Percentiles rank a stretch among this genome's conserved stretches.
These are phyloP conservation scores for Lactarius vividus DNA, from an alignment of 768 basidiomycete genomes.

Conservation along the genomic window DNA sequence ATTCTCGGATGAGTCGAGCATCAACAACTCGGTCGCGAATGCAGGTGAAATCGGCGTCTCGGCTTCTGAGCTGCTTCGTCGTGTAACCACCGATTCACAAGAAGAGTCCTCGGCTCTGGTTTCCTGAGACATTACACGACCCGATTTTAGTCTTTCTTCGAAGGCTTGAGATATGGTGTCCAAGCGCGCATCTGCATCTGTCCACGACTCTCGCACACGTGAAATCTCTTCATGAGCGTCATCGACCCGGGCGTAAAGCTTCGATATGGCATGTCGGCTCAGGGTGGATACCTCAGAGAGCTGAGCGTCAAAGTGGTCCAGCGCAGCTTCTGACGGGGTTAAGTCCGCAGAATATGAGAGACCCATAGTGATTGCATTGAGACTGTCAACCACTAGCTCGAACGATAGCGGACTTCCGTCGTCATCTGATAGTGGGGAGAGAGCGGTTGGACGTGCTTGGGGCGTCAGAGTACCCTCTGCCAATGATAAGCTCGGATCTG, in stretches of 20 bases:
- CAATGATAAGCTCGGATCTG: conserved; percentile 51
- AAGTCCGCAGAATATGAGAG: conserved; percentile 26
- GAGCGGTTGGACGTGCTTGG: conserved; percentile 6
- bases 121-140: background rate
- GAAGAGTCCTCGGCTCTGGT: conserved; percentile 4
- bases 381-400: conserved; percentile 52
- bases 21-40: conserved; percentile 4
- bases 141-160: conserved; percentile 40
- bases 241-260: conserved; percentile 53
- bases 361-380: conserved; percentile 49
- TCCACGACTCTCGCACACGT: conserved; percentile 44
- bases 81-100: conserved; percentile 11
- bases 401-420: conserved; percentile 37
- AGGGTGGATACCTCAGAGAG: conserved; percentile 49
- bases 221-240: conserved; percentile 51
- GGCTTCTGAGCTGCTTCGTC: conserved; percentile 17
- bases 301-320: conserved; percentile 44
- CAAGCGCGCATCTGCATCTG: conserved; percentile 44
- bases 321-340: conserved; percentile 40
- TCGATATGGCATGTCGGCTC: conserved; percentile 44
- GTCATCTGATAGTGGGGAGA: conserved; percentile 37
- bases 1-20: conserved; percentile 4
- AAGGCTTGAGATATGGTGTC: conserved; percentile 45
- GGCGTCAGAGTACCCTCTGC: conserved; percentile 12
- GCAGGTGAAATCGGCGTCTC: conserved; percentile 9